Conservation (phyloP, 2,329 filamentous ascomycete genomes). For the Fusarium staphyleae region DNA sequence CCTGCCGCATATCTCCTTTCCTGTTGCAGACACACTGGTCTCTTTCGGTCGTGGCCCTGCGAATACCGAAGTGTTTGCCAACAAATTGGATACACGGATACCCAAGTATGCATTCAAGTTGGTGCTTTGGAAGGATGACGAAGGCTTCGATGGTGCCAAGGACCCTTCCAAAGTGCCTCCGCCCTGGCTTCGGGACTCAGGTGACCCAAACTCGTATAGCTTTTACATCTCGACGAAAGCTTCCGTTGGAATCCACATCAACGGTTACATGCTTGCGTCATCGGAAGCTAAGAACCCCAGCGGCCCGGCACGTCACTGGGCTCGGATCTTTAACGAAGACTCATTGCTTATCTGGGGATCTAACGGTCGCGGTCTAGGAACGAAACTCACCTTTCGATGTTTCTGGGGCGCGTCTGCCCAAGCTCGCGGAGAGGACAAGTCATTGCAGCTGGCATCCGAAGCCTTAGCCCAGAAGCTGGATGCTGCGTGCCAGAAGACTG, state of each 20-base stretch:
- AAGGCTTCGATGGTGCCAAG: slow-evolving; percentile 67
- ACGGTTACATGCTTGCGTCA: slow-evolving; percentile 69
- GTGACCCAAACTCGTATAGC: slow-evolving; percentile 63
- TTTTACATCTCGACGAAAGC: slow-evolving; percentile 84
- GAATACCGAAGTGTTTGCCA: slow-evolving; percentile 73
- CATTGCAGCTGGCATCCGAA: slow-evolving; percentile 48
- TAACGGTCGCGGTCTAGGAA: slow-evolving; percentile 50
- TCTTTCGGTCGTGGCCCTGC: slow-evolving; percentile 78
- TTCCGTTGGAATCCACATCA: slow-evolving; percentile 77
- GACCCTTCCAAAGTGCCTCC: slow-evolving; percentile 63
- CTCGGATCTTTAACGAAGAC: slow-evolving; percentile 79
- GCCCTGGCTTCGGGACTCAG: slow-evolving; percentile 47
- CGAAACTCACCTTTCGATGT: slow-evolving; percentile 60
- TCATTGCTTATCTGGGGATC: slow-evolving; percentile 74
- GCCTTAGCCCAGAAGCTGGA: slow-evolving; percentile 56
- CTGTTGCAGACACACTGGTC: slow-evolving; percentile 70
- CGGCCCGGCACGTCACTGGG: slow-evolving; percentile 66
- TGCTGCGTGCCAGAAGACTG: slow-evolving; percentile 53
- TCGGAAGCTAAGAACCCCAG: slow-evolving; percentile 61
- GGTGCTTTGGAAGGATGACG: slow-evolving; percentile 73
- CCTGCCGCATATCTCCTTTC: slow-evolving; percentile 67
- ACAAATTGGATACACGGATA: slow-evolving; percentile 71
- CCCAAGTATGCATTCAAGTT: slow-evolving; percentile 85
- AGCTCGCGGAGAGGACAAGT: slow-evolving; percentile 44
- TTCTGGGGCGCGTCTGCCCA: slow-evolving; percentile 63